Conservation (phyloP, 768 basidiomycete species). For the Trametes punicea region DNA sequence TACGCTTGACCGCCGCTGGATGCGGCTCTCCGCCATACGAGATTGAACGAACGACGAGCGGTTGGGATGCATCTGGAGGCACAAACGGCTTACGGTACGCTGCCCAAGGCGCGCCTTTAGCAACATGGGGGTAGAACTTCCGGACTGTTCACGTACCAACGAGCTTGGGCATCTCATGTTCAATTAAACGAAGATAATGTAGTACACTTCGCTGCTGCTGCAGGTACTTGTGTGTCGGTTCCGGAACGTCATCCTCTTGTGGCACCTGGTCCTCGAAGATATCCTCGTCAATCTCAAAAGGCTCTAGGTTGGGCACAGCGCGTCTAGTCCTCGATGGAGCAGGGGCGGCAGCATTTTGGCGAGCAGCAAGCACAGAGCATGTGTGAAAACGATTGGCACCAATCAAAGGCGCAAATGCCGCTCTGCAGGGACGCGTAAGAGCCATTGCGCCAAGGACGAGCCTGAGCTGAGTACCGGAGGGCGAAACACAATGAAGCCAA, state of each 20-base stretch:
- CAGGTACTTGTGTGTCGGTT: slow-evolving; percentile 68
- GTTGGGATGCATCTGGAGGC: slow-evolving; percentile 55
- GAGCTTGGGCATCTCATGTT: slow-evolving; percentile 84
- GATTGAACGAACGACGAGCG: slow-evolving; percentile 69
- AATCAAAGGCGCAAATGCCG: slow-evolving; percentile 22
- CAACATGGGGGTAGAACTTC: slow-evolving; percentile 3
- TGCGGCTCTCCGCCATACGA: slow-evolving; percentile 77
- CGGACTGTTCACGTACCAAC: slow-evolving; percentile 51
- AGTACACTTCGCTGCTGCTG: slow-evolving; percentile 71
- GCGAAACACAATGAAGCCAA: neutral
- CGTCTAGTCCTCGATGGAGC: slow-evolving; percentile 16
- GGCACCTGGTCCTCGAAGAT: slow-evolving; percentile 24
- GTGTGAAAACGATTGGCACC: slow-evolving; percentile 21
- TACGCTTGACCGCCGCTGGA: slow-evolving; percentile 67
- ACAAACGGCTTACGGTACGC: slow-evolving; percentile 81
- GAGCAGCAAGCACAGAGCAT: slow-evolving; percentile 7
- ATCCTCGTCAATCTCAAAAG: slow-evolving; percentile 18
- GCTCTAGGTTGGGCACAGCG: slow-evolving; percentile 12
- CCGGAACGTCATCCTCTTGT: slow-evolving; percentile 61
- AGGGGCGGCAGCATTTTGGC: slow-evolving; percentile 14
- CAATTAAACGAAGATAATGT: slow-evolving; percentile 80
- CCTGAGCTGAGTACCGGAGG: neutral
- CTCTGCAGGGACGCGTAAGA: slow-evolving; percentile 19
- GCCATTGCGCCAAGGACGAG: slow-evolving; percentile 17
- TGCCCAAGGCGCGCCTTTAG: slow-evolving; percentile 31